Evolutionary conservation across 331 rosid species (phyloP).

Genomic region (Quercus lobata): DNA sequence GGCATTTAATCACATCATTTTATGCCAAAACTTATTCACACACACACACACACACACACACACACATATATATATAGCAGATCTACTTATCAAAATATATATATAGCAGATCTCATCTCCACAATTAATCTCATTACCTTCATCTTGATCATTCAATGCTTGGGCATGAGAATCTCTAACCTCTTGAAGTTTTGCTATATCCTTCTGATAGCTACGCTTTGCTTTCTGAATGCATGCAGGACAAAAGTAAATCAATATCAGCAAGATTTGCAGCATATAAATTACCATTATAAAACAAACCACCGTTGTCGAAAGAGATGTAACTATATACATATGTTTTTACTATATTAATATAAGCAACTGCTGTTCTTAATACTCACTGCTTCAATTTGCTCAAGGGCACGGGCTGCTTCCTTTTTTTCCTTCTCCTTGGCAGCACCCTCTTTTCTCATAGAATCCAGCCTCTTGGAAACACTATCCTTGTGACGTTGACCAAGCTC

Average conservation of each 20-base stretch:
- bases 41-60: no score
- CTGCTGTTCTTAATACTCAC: slow-evolving; percentile 39
- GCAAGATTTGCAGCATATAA: background rate
- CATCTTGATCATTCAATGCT: slow-evolving; percentile 49
- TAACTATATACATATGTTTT: background rate
- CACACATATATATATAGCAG: no score
- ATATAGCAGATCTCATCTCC: background rate
- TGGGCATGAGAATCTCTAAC: slow-evolving; percentile 52
- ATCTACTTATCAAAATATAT: no score
- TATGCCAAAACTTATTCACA: slow-evolving; percentile 7
- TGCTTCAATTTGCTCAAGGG: slow-evolving; percentile 80
- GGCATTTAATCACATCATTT: background rate
- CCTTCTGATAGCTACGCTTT: slow-evolving; percentile 84
- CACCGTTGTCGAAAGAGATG: background rate
- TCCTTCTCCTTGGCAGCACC: slow-evolving; percentile 82
- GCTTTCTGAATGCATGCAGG: slow-evolving; percentile 66
- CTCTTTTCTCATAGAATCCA: slow-evolving; percentile 81
- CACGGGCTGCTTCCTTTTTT: slow-evolving; percentile 61
- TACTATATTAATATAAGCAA: background rate
- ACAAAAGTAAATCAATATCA: slow-evolving; percentile 1
- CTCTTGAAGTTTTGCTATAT: slow-evolving; percentile 60
- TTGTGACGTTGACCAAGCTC: slow-evolving; percentile 92
- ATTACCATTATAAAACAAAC: background rate
- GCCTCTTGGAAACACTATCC: slow-evolving; percentile 79
- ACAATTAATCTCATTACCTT: slow-evolving; percentile 51